A percentile compares a stretch with the other conserved stretches of the same genome.
phyloP scores from a whole-genome alignment of 2,329 filamentous ascomycete genomes.

The Cladophialophora immunda region DNA sequence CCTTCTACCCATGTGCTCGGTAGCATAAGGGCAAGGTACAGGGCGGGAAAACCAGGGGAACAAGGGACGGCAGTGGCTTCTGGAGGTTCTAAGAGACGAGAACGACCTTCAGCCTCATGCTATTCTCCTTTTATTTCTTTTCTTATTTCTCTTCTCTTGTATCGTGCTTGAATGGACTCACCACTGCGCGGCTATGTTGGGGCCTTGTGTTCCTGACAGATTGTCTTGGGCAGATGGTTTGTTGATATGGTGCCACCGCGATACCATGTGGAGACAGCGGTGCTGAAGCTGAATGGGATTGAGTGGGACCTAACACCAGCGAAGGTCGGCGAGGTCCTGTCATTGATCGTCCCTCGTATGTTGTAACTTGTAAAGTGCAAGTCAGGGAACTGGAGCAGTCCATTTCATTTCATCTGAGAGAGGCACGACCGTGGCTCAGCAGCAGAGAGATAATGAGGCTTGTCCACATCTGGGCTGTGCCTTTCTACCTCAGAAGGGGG shows the following conservation, averaged over 20 bases:
- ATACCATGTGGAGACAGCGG: conserved; percentile 4
- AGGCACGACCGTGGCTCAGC: conserved; percentile 13
- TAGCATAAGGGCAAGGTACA: conserved; percentile 11
- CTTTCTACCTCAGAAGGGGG: neutral
- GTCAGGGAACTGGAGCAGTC: conserved; percentile 1
- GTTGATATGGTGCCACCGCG: conserved; percentile 4
- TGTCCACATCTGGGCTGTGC: neutral
- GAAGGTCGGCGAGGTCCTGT: conserved; percentile 1
- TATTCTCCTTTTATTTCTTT: neutral
- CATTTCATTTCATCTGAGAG: conserved; percentile 6
- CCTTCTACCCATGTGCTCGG: conserved; percentile 1
- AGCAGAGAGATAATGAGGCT: neutral
- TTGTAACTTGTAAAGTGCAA: conserved; percentile 1
- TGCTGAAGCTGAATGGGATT: conserved; percentile 10
- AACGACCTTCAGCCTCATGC: conserved; percentile 11
- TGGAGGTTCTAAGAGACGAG: conserved; percentile 6
- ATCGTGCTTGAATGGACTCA: conserved; percentile 8
- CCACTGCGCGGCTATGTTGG: conserved; percentile 9
- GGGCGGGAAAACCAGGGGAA: conserved; percentile 15
- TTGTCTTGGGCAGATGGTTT: conserved; percentile 5
- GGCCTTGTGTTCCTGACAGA: conserved; percentile 4
- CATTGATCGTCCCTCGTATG: neutral
- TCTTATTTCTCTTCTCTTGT: conserved; percentile 2
- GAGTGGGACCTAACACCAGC: conserved; percentile 5
- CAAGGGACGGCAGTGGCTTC: conserved; percentile 3